Conservation (phyloP, 371 early-diverging fungal genomes). For the Mycotypha africana region DNA sequence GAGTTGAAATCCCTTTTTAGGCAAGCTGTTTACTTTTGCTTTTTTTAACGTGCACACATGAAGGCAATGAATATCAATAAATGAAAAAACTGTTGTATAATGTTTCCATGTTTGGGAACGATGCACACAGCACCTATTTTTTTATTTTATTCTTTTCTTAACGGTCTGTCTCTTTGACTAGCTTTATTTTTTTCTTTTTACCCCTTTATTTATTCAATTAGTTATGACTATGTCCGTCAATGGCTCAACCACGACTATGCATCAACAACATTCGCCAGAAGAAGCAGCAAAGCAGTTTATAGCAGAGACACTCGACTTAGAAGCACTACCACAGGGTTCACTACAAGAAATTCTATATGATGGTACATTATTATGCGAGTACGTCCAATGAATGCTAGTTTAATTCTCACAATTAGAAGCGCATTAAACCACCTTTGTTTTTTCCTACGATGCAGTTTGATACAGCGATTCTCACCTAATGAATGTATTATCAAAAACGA, state of each 20-base stretch:
- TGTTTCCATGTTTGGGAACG: slow-evolving; percentile 3
- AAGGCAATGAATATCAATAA: neutral
- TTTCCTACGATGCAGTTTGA: slow-evolving; percentile 3
- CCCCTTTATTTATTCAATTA: neutral
- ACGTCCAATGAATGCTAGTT: slow-evolving; percentile 4
- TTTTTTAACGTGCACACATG: slow-evolving; percentile 6
- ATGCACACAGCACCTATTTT: neutral
- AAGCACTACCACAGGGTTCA: slow-evolving; percentile 20
- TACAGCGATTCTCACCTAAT: slow-evolving; percentile 12
- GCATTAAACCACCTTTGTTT: neutral
- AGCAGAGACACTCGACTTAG: slow-evolving; percentile 15
- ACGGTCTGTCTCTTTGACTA: neutral
- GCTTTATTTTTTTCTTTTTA: neutral
- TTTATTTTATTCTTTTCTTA: neutral
- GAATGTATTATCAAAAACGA: slow-evolving; percentile 16
- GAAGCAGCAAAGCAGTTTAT: slow-evolving; percentile 26
- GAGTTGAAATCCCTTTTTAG: slow-evolving; percentile 11
- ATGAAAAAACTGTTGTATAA: slow-evolving; percentile 7
- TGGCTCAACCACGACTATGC: neutral
- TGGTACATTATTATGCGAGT: slow-evolving; percentile 43
- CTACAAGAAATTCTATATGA: slow-evolving; percentile 38
- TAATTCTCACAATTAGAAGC: neutral
- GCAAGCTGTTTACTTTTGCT: slow-evolving; percentile 21
- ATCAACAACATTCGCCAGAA: slow-evolving; percentile 12
- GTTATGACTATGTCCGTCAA: neutral